Evolutionary conservation across 2,329 filamentous ascomycete genomes (phyloP).

Genomic region (Volutella citrinella): DNA sequence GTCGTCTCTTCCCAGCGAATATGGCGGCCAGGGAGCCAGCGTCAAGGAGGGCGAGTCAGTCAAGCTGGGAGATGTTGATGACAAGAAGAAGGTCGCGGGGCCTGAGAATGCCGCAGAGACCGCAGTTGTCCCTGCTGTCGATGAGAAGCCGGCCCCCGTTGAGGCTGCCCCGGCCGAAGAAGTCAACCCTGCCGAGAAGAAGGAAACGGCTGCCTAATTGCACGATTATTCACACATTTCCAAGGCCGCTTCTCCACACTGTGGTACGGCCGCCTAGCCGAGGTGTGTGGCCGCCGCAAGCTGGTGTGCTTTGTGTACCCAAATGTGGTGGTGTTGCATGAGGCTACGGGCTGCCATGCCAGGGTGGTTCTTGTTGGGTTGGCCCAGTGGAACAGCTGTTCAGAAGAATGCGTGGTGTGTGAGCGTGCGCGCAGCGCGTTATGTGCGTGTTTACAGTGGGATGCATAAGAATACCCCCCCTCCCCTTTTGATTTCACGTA

Average conservation of each 20-base stretch:
- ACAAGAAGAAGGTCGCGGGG: conserved; percentile 5
- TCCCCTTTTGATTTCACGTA: no score
- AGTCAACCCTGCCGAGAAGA: conserved; percentile 4
- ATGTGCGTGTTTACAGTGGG: conserved; percentile 7
- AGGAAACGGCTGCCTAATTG: no score
- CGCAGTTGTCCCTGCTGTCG: no score
- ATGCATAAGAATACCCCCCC: no score
- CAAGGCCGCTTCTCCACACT: no score
- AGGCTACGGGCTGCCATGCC: neutral
- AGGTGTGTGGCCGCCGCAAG: no score
- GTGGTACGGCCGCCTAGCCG: no score
- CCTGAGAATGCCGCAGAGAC: conserved; percentile 8
- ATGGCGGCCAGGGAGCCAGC: conserved; percentile 68
- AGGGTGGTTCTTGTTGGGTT: conserved; percentile 5
- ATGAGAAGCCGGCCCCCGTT: conserved; percentile 11
- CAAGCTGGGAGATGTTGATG: conserved; percentile 20
- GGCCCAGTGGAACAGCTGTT: conserved; percentile 6
- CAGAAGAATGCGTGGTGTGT: no score
- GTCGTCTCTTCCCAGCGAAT: conserved; percentile 66
- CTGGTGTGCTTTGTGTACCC: no score
- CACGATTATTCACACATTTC: no score
- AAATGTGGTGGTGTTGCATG: conserved; percentile 4
- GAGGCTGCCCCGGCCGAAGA: conserved; percentile 11
- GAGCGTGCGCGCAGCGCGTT: conserved; percentile 3
- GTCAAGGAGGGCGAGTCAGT: conserved; percentile 37